A percentile compares a stretch with the other conserved stretches of the same genome.
phyloP scores from a whole-genome alignment of 169 alveolate species.

The Cryptosporidium felis region DNA sequence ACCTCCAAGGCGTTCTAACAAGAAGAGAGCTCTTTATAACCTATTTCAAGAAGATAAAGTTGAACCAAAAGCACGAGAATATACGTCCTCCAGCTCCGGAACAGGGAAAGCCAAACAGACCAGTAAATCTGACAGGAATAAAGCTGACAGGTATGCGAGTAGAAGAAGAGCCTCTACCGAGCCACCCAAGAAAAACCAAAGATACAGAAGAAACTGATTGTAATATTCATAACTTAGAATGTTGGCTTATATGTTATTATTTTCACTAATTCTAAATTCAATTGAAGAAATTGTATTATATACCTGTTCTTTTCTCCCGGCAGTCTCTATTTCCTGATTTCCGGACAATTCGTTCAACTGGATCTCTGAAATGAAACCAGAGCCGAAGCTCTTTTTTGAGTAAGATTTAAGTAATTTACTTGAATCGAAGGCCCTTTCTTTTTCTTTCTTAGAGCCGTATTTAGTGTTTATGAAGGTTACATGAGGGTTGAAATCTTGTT shows the following conservation, averaged over 20 bases:
- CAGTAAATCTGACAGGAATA: not conserved
- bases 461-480: slow-evolving; percentile 59
- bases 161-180: slow-evolving; percentile 2
- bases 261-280: not conserved
- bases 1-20: not conserved
- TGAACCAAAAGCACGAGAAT: too few species aligned
- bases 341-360: slow-evolving; percentile 40
- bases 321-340: not conserved
- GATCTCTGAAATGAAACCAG: slow-evolving; percentile 36
- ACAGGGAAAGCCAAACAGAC: not conserved
- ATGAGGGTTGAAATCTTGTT: slow-evolving; percentile 32
- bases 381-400: slow-evolving; percentile 33
- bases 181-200: not conserved
- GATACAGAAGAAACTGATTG: not conserved
- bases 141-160: not conserved
- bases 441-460: slow-evolving; percentile 9
- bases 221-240: not conserved
- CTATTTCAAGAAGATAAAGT: not conserved
- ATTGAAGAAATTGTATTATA: not conserved
- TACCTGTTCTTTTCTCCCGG: not conserved
- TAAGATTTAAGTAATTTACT: not conserved
- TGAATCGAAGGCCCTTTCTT: not conserved
- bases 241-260: not conserved
- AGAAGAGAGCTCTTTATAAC: not conserved
- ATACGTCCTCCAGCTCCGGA: not conserved